Evolutionary conservation across 2,329 filamentous ascomycete genomes (phyloP), one percentile per base, ranked within the genome.

Genomic region (Tolypocladium guangdongense): DNA sequence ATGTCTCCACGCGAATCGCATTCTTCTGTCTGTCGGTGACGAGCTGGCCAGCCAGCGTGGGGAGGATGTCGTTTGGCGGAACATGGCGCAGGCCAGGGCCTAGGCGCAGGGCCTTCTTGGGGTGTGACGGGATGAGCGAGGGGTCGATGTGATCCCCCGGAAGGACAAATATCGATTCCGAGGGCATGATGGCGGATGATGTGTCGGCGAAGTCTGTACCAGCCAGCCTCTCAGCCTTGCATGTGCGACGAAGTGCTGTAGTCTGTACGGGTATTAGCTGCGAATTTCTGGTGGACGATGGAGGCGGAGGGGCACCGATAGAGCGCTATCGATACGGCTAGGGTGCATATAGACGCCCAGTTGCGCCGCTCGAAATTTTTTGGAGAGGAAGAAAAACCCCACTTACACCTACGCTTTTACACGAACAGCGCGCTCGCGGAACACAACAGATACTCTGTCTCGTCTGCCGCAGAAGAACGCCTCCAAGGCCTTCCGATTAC

Each of bases 71-170:
- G 60, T 80, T 81, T n/a, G 88, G 86, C 45, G 88, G 88, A 55
- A 90, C 83, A 68, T 95, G 84, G 56, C 87, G 86, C 54, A 96
- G 78, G 53, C 91, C 91, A 18, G 90, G 88, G 32, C 91, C 91
- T 30, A 96, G 78, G 53, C 88, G 88, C 58, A 96, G 76, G 39
- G 89, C 82, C 57, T 82, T 75, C 60, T 84, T 88, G 49, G 78
- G 77, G 57, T 86, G 78, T 33, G 80, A 80, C 2, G 89, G 88
- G 38, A 95, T 77, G 37, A 80, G 71, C 30, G 80, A 75, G 1
- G 79, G 68, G 55, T 88, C 81, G 47, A 96, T 78, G 35, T 73
- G 65, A 62, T 96, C 90, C 59, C 93, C 91, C 0, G 93, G 93
- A 7, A 97, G 81, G 56, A 96, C 81, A 57, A 92, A 74, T 48